phyloP scores from a whole-genome alignment of 768 basidiomycete species.

The Porphyrellus cyaneotinctus region DNA sequence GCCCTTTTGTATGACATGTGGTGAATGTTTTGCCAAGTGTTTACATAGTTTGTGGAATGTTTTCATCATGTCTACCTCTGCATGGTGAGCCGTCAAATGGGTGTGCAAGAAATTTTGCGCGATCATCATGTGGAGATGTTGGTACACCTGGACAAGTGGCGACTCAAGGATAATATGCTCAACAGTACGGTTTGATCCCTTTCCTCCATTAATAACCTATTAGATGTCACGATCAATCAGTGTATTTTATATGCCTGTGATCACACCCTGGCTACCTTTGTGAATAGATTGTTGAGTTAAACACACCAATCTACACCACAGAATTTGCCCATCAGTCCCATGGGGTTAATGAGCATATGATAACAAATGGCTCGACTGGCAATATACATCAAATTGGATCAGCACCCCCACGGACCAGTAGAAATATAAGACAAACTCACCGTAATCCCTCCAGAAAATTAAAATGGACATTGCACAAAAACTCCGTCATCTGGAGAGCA shows the following conservation, averaged over 20 bases:
- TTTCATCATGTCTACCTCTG: background rate
- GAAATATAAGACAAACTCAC: too few species aligned
- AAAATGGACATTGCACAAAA: background rate
- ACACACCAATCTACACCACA: background rate
- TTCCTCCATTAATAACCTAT: background rate
- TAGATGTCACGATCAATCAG: too few species aligned
- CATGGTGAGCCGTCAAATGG: background rate
- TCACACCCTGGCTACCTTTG: too few species aligned
- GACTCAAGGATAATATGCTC: background rate
- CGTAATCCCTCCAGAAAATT: background rate
- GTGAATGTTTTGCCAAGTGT: background rate
- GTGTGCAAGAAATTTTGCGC: background rate
- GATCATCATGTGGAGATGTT: background rate
- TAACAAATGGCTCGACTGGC: background rate
- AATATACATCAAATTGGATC: background rate
- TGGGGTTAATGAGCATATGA: background rate
- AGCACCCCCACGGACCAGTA: background rate
- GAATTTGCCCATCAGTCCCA: background rate
- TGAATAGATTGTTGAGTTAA: background rate
- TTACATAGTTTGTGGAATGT: background rate
- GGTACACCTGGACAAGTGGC: background rate
- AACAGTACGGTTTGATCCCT: background rate
- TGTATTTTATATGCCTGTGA: too few species aligned
- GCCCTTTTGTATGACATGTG: background rate
- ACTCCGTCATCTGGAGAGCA: background rate